Percentiles rank a stretch among this genome's conserved stretches.
Evolutionary conservation across 306 rosid genomes (phyloP).

Genomic region (Cucumis hystrix): DNA sequence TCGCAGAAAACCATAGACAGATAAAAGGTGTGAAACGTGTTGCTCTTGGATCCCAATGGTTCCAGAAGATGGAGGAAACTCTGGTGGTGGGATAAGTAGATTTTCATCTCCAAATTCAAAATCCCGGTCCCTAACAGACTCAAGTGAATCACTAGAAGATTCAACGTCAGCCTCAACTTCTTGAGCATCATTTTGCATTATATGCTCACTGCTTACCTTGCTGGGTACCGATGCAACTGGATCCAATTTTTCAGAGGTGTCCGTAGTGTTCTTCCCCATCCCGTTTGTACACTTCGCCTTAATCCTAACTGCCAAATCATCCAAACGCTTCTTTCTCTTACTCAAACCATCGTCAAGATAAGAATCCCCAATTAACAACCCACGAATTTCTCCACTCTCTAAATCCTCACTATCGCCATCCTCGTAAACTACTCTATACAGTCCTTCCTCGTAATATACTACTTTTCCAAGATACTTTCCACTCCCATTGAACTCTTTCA

Average conservation of each 20-base stretch:
- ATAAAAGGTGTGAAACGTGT: slow-evolving; percentile 51
- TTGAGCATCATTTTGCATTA: slow-evolving; percentile 15
- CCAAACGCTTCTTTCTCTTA: slow-evolving; percentile 33
- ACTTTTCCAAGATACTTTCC: slow-evolving; percentile 71
- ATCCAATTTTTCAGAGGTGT: slow-evolving; percentile 8
- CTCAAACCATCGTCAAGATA: slow-evolving; percentile 24
- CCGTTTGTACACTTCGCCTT: neutral
- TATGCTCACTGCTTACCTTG: slow-evolving; percentile 19
- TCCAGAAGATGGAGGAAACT: slow-evolving; percentile 64
- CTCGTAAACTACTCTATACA: slow-evolving; percentile 63
- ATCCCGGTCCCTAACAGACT: slow-evolving; percentile 17
- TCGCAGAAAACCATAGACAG: slow-evolving; percentile 76
- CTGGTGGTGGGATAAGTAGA: slow-evolving; percentile 22
- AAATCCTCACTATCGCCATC: slow-evolving; percentile 87
- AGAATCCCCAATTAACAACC: slow-evolving; percentile 29
- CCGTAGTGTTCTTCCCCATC: slow-evolving; percentile 10
- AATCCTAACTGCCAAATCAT: slow-evolving; percentile 19
- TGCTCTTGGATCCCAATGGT: slow-evolving; percentile 73
- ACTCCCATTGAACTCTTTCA: slow-evolving; percentile 49
- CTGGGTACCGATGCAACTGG: slow-evolving; percentile 13
- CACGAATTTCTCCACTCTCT: slow-evolving; percentile 64
- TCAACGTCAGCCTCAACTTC: slow-evolving; percentile 26
- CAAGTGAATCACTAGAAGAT: slow-evolving; percentile 29
- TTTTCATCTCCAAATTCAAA: slow-evolving; percentile 20
- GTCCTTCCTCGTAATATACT: slow-evolving; percentile 43